Base-by-base conservation (phyloP, 2,329 filamentous ascomycete species). In the Pseudogymnoascus sp. region DNA sequence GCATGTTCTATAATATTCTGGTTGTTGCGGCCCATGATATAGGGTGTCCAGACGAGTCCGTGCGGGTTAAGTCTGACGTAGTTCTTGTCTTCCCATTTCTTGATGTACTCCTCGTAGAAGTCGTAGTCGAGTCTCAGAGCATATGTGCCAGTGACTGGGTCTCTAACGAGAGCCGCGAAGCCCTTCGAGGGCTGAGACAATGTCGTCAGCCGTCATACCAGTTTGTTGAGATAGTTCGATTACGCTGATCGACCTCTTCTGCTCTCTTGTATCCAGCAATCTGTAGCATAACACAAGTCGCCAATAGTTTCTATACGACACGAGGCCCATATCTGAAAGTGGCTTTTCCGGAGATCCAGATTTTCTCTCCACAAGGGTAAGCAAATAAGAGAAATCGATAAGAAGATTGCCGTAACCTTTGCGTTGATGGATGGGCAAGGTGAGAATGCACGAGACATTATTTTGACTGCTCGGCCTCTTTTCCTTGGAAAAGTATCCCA, bases 401-500 rank as follows among this genome's bases (percentile, higher is more conserved):
- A 99, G 83, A 21, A 97, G 86, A 71, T 97, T 93, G 5, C 96
- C 95, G 69, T 97, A 99, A 63, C 95, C 95, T 75, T 97, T 96
- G 62, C 96, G 88, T 77, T 97, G 93, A 72, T 97, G 95, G 62
- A 97, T 97, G 0, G 95, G 95, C 40, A 99, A 79, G 3, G 96
- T 96, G 58, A 99, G 79, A 69, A 99, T 99, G 75, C 95, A 99
- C 7, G 92, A 97, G 58, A 99, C 95, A 67, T 99, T 99, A 75
- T 99, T 97, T 69, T 93, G 88, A 65, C 92, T 96, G 75, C 91
- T 93, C 1, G 91, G 89, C 45, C 96, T 84, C 77, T 99, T 99
- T 77, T 99, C 95, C 74, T 99, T 99, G 60, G 95, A 97, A 71
- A 99, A 99, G 73, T 99, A 99, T n/a, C 95, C 95, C 25, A 97